A percentile compares a stretch with the other conserved stretches of the same genome.
phyloP scores from a whole-genome alignment of 148 eudicot genomes.

The Arctostaphylos glauca region DNA sequence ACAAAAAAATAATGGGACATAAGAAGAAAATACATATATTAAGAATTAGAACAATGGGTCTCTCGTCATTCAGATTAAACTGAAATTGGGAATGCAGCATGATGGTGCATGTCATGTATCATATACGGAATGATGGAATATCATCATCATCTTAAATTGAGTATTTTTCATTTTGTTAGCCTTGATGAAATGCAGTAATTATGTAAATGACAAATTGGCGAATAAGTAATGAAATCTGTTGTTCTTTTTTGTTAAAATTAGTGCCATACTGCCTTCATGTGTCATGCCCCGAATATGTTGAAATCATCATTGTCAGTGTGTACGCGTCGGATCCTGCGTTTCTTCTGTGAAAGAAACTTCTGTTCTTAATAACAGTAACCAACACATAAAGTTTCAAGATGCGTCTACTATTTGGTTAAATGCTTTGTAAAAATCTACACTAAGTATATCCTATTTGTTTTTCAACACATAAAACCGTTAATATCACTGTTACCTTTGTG shows the following conservation, averaged over 20 bases:
- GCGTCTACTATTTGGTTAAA: not conserved
- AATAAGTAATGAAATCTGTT: not conserved
- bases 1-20: too few relatives aligned
- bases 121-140: not conserved
- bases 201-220: not conserved
- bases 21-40: not conserved
- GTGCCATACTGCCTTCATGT: not conserved
- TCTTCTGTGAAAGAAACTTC: not conserved
- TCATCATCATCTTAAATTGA: not conserved
- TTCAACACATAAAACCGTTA: not conserved
- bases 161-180: not conserved
- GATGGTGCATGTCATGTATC: not conserved
- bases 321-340: not conserved
- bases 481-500: constrained; percentile 66
- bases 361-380: not conserved
- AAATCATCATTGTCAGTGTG: not conserved
- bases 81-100: not conserved
- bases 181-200: not conserved
- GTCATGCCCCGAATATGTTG: not conserved
- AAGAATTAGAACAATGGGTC: not conserved
- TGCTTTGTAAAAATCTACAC: not conserved
- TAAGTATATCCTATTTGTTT: not conserved
- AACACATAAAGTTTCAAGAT: not conserved
- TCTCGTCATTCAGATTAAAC: not conserved
- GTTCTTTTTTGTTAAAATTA: not conserved